Evolutionary conservation across 768 basidiomycete species (phyloP).

Genomic region (Amanita exitialis): DNA sequence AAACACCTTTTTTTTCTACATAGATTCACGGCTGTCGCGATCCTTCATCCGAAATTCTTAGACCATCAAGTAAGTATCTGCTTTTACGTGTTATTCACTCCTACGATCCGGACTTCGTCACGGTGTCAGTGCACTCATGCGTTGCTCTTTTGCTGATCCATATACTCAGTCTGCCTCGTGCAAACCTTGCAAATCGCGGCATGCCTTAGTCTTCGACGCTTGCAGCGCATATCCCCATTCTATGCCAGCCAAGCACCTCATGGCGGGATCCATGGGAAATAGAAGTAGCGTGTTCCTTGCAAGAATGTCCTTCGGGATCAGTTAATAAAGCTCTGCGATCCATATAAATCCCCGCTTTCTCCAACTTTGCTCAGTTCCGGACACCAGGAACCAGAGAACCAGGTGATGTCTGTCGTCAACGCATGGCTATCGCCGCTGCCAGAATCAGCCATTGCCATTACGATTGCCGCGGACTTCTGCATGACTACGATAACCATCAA

Average conservation of each 20-base stretch:
- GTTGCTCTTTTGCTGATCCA: constrained; percentile 1
- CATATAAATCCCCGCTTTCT: not conserved
- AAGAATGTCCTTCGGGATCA: not conserved
- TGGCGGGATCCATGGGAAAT: not conserved
- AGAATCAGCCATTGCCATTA: constrained; percentile 16
- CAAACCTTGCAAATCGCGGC: not conserved
- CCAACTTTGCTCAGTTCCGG: constrained; percentile 1
- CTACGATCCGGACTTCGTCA: not conserved
- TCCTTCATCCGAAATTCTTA: constrained; percentile 1
- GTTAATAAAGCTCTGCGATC: not conserved
- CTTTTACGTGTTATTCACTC: not conserved
- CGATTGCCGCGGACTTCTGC: constrained; percentile 26
- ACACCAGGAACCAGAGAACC: constrained; percentile 6
- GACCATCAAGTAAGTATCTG: not conserved
- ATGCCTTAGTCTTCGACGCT: not conserved
- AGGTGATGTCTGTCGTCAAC: constrained; percentile 27
- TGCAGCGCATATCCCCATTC: not conserved
- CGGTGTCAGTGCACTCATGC: not conserved
- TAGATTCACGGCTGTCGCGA: constrained; percentile 4
- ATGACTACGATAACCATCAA: constrained; percentile 18
- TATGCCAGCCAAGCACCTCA: not conserved
- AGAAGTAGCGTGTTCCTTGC: constrained; percentile 2
- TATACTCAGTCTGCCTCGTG: not conserved
- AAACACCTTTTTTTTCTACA: not conserved
- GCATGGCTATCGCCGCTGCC: constrained; percentile 20